Evolutionary conservation across 345 rosid genomes (phyloP).

Genomic region (Psidium guajava): DNA sequence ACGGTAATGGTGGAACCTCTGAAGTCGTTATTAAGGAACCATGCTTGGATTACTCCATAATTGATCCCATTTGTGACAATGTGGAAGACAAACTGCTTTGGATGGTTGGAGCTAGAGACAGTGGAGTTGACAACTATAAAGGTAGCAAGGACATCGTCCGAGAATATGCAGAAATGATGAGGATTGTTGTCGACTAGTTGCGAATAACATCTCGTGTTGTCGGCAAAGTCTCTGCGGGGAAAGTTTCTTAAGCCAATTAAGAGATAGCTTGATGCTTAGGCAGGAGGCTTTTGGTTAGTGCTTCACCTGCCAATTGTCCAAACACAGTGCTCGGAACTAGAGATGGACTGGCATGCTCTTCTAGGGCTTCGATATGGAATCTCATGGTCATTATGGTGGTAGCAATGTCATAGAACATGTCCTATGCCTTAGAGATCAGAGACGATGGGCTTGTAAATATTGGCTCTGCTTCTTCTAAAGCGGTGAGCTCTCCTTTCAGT

Average conservation of each 20-base stretch:
- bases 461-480: conserved; percentile 58
- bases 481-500: conserved; percentile 52
- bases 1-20: conserved; percentile 33
- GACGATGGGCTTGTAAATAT: conserved; percentile 52
- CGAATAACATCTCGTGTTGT: conserved; percentile 47
- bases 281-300: conserved; percentile 73
- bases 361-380: conserved; percentile 89
- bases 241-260: conserved; percentile 45
- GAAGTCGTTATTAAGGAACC: conserved; percentile 35
- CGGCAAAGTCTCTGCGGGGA: conserved; percentile 36
- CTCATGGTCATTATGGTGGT: conserved; percentile 85
- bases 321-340: conserved; percentile 57
- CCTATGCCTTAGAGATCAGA: conserved; percentile 72
- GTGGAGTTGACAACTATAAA: conserved; percentile 83
- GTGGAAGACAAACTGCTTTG: conserved; percentile 59
- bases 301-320: conserved; percentile 73
- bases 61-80: conserved; percentile 36
- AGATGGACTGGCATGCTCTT: conserved; percentile 79
- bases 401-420: conserved; percentile 76
- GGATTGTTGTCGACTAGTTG: conserved; percentile 76
- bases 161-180: conserved; percentile 77
- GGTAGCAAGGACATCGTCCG: conserved; percentile 75
- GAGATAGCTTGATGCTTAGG: conserved; percentile 49
- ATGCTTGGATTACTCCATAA: conserved; percentile 40
- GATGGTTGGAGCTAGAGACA: conserved; percentile 62